Base-by-base conservation (phyloP, 495 filamentous ascomycete genomes). In the Xylaria grammica region DNA sequence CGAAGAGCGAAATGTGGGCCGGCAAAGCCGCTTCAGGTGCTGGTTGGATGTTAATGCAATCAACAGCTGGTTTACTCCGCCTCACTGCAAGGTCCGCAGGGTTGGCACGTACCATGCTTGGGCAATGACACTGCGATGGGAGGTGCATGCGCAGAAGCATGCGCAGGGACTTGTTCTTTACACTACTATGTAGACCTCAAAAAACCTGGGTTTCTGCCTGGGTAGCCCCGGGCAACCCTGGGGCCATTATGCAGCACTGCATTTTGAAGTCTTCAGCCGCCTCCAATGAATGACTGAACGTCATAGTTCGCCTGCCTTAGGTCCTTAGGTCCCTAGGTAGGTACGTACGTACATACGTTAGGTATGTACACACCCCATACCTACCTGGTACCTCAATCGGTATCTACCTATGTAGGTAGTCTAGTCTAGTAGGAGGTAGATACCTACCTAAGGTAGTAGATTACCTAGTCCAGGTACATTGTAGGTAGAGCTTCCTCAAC, bases 181-280 rank as follows among this genome's bases (percentile, higher is more conserved):
- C n/a, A n/a, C n/a, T n/a, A n/a, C n/a, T n/a, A n/a, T n/a, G n/a
- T n/a, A n/a, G n/a, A n/a, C n/a, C n/a, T n/a, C n/a, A n/a, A n/a
- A n/a, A n/a, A n/a, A n/a, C n/a, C n/a, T n/a, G n/a, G n/a, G n/a
- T n/a, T n/a, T n/a, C n/a, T n/a, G 34, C 34, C 34, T 36, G 34
- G 34, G 34, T 36, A 36, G n/a, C n/a, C n/a, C n/a, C n/a, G n/a
- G n/a, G n/a, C n/a, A n/a, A n/a, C n/a, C n/a, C 30, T 13, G 52
- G 52, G 36, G 36, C 36, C 58, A 51, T 45, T 54, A 40, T 60
- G 53, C 62, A 60, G 13, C 52, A 36, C 40, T 42, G 36, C 52
- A 63, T 34, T 38, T 48, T 32, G 49, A 45, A 32, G 38, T 63
- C 60, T 58, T 65, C 63, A 65, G 63, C 63, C 63, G 63, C 63